Conservation (phyloP, 1,139 yeast species). For the Taphrina communis region DNA sequence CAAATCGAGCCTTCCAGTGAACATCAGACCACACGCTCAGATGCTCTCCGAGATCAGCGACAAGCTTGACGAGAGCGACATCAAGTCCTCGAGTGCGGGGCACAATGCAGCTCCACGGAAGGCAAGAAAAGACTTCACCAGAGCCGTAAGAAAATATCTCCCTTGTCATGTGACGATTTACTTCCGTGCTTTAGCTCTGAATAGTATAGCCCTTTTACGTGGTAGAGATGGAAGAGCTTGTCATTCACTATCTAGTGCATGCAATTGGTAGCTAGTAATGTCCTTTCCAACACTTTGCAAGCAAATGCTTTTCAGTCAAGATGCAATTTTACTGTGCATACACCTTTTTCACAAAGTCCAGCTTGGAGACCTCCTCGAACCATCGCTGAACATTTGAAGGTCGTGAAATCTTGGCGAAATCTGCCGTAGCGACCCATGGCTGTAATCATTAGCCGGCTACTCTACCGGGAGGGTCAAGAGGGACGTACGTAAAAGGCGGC, state of each 20-base stretch:
- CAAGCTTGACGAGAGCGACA: no score
- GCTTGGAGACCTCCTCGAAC: constrained; percentile 11
- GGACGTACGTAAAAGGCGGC: constrained; percentile 29
- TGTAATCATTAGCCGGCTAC: neutral
- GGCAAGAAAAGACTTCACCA: neutral
- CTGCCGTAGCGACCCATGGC: constrained; percentile 18
- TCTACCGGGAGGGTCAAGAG: neutral
- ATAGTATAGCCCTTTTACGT: neutral
- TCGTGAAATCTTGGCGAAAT: constrained; percentile 4
- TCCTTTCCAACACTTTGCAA: neutral
- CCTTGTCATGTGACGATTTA: neutral
- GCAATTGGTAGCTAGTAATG: neutral
- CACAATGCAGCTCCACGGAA: neutral
- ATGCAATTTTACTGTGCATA: constrained; percentile 1
- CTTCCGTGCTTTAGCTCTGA: no score
- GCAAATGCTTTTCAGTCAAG: no score
- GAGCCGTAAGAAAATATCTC: neutral
- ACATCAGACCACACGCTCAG: no score
- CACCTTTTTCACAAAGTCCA: constrained; percentile 18
- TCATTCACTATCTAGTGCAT: no score
- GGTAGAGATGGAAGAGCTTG: neutral
- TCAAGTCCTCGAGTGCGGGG: neutral
- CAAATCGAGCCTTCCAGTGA: no score
- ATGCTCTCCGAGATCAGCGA: no score
- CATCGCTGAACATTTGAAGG: constrained; percentile 18